Base-by-base conservation (phyloP, 2,329 filamentous ascomycete species). In the Ambrosiella xylebori region DNA sequence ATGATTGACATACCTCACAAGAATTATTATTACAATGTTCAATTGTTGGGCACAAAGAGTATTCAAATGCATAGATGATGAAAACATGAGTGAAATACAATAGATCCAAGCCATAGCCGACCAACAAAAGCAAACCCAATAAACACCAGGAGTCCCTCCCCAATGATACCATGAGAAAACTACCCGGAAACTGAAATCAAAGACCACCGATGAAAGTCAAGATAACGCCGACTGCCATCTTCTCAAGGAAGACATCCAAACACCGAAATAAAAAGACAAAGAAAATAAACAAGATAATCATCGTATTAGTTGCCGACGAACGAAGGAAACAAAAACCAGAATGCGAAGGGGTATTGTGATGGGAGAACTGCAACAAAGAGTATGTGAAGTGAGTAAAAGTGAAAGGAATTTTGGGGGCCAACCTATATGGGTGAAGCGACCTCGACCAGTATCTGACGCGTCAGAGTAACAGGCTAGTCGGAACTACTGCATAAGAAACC, bases 211-310 rank as follows among this genome's bases (percentile, higher is more conserved):
- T 19, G 47, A 35, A 36, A 51, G 17, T 4, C 47, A 51, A 51
- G 15, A 51, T 51, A 51, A 51, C 47, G 47, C 47, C 47, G n/a
- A 41, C 8, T n/a, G n/a, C 39, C 39, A 12, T 41, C 64, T 61
- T 65, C 41, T 57, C 55, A 7, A 57, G 55, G 35, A 39, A 57
- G 49, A 35, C 45, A 56, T 45, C 27, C 19, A 45, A 57, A 61
- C 44, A 54, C 41, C 12, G 36, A 50, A 35, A n/a, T 57, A 61
- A 55, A 58, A 36, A 58, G 47, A 59, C 47, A 37, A 65, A 63
- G 57, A 65, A 62, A 50, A 61, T 61, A 56, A 64, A 65, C 36
- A 54, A 15, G 15, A 47, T 27, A 53, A 40, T n/a, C 19, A 19
- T 19, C 12, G 35, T 12, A 58, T 47, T 39, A 19, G 38, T 53